A percentile compares a stretch with the other conserved stretches of the same genome.
Conservation (phyloP, 805 yeast genomes). For the Suhomyces xylopsoci region DNA sequence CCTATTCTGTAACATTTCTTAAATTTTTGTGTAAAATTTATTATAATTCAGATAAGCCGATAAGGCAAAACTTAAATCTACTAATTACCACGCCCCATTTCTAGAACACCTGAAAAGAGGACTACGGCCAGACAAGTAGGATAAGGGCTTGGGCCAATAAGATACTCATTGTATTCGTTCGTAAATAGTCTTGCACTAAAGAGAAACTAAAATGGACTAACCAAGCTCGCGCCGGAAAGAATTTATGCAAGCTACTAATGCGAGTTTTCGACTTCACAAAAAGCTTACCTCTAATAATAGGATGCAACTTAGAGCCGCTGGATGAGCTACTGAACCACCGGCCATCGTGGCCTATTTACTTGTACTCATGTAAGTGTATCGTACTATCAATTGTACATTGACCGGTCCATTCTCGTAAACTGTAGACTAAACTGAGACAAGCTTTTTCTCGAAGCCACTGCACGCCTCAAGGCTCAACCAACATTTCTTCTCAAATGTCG, state of each 20-base stretch:
- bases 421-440: not conserved
- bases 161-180: too few species aligned
- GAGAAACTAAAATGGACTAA: not conserved
- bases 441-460: not conserved
- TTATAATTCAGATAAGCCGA: not conserved
- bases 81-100: too few species aligned
- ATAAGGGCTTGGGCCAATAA: too few species aligned
- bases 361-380: too few species aligned
- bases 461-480: not conserved
- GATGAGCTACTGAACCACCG: too few species aligned
- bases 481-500: not conserved
- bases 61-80: not conserved
- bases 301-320: too few species aligned
- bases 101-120: not conserved
- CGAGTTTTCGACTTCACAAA: not conserved
- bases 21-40: not conserved
- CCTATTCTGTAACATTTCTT: too few species aligned
- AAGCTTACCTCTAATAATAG: too few species aligned
- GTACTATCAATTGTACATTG: too few species aligned
- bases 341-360: too few species aligned
- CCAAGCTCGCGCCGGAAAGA: not conserved
- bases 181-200: too few species aligned
- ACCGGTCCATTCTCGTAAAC: not conserved
- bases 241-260: not conserved
- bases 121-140: not conserved